Conservation (phyloP, 441 rosid genomes). For the Bocquillonia castaneifolia region DNA sequence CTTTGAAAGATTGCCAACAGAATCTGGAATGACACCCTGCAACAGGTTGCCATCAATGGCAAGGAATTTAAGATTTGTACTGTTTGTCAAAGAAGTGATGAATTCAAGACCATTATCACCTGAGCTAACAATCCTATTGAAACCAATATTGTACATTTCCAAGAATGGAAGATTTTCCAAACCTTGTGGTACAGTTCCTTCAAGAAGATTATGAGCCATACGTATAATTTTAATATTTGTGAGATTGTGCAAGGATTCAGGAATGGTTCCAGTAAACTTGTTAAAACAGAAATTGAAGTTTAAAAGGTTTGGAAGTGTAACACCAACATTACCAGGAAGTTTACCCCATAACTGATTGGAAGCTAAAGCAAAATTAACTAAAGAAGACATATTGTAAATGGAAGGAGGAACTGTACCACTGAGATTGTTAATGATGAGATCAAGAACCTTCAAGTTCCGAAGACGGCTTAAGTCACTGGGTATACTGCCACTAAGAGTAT, state of each 20-base stretch:
- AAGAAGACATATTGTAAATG: slow-evolving; percentile 47
- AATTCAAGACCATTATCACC: slow-evolving; percentile 31
- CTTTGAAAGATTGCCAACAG: neutral
- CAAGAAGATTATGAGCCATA: slow-evolving; percentile 32
- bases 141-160: slow-evolving; percentile 41
- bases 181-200: slow-evolving; percentile 43
- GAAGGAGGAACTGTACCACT: slow-evolving; percentile 35
- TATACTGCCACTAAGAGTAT: slow-evolving; percentile 33
- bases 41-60: slow-evolving; percentile 43
- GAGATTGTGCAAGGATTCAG: slow-evolving; percentile 45
- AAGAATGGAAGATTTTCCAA: slow-evolving; percentile 38
- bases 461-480: slow-evolving; percentile 40
- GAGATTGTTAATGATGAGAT: slow-evolving; percentile 42
- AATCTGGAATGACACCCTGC: slow-evolving; percentile 27
- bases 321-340: slow-evolving; percentile 43
- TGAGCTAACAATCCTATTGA: slow-evolving; percentile 30
- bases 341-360: slow-evolving; percentile 42
- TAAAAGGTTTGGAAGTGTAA: slow-evolving; percentile 46
- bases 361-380: slow-evolving; percentile 42
- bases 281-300: slow-evolving; percentile 39
- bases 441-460: slow-evolving; percentile 33
- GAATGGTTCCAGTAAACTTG: slow-evolving; percentile 43
- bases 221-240: slow-evolving; percentile 42
- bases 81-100: slow-evolving; percentile 37
- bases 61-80: slow-evolving; percentile 34